Percentiles rank a stretch among this genome's conserved stretches.
Conservation (phyloP, 73 alveolate genomes). For the Paramecium primaurelia region DNA sequence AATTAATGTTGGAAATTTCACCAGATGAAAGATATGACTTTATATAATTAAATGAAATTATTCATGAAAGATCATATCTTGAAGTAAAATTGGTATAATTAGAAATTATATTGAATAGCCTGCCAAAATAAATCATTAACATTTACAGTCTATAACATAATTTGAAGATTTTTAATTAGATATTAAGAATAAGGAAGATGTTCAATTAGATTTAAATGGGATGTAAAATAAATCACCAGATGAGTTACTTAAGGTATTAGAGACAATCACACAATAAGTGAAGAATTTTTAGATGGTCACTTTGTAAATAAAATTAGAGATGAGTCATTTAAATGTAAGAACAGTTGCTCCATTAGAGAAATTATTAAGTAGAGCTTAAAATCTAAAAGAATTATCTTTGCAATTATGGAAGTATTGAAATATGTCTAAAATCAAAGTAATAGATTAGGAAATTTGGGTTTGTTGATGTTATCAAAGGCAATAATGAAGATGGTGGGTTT, state of each 20-base stretch:
- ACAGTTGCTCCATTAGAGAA: neutral
- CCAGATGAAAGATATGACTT: neutral
- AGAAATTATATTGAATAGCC: neutral
- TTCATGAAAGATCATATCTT: neutral
- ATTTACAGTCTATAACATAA: neutral
- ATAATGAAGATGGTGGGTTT: neutral
- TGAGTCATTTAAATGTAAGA: conserved; percentile 39
- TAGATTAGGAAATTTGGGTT: conserved; percentile 37
- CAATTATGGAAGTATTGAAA: conserved; percentile 31
- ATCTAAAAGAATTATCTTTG: neutral
- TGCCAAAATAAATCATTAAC: neutral
- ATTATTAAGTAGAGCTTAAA: neutral
- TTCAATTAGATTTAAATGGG: neutral
- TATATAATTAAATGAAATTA: neutral
- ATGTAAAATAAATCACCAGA: neutral
- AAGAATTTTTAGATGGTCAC: neutral
- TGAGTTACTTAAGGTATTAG: neutral
- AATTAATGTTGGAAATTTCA: neutral
- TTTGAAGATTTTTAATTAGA: neutral
- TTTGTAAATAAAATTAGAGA: neutral
- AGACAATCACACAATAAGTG: neutral
- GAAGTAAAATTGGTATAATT: conserved; percentile 19
- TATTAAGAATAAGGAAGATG: neutral
- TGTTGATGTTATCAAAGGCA: neutral
- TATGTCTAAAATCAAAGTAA: neutral